Evolutionary conservation across 345 rosid species (phyloP).

Genomic region (Citropsis articulata): DNA sequence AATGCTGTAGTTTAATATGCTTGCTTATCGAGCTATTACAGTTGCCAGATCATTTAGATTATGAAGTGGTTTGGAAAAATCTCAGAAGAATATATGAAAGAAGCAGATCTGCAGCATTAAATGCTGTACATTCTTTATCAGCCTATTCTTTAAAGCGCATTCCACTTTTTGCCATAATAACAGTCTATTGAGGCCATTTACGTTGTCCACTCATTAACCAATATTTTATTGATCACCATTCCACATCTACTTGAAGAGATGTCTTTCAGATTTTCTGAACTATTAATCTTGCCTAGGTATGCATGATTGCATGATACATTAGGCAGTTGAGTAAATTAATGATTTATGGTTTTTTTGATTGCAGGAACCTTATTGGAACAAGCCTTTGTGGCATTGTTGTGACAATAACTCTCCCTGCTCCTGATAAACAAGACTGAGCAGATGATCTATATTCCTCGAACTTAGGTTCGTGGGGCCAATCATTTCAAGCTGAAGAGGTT

Average conservation of each 20-base stretch:
- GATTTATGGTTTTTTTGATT: not conserved
- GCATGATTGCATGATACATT: too few relatives aligned
- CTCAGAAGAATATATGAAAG: too few relatives aligned
- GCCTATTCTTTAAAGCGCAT: not conserved
- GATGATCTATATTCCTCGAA: not conserved
- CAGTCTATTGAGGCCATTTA: not conserved
- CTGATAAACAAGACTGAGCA: slow-evolving; percentile 23
- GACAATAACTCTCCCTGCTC: slow-evolving; percentile 41
- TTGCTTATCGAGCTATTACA: not conserved
- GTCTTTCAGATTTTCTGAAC: too few relatives aligned
- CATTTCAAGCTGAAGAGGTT: slow-evolving; percentile 1
- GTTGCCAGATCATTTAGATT: too few relatives aligned
- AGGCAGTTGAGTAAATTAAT: not conserved
- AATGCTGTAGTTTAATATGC: not conserved
- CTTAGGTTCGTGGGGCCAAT: slow-evolving; percentile 5
- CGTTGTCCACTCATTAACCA: not conserved
- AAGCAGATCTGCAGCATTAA: too few relatives aligned
- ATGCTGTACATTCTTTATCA: not conserved
- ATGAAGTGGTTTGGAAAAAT: too few relatives aligned
- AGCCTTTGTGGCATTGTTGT: slow-evolving; percentile 41
- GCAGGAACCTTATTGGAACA: slow-evolving; percentile 51
- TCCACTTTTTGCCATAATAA: not conserved
- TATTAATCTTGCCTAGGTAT: not conserved
- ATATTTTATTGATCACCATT: not conserved
- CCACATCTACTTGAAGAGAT: not conserved